Base-by-base conservation (phyloP, 2,329 filamentous ascomycete species). In the Epicoccum sorghinum region DNA sequence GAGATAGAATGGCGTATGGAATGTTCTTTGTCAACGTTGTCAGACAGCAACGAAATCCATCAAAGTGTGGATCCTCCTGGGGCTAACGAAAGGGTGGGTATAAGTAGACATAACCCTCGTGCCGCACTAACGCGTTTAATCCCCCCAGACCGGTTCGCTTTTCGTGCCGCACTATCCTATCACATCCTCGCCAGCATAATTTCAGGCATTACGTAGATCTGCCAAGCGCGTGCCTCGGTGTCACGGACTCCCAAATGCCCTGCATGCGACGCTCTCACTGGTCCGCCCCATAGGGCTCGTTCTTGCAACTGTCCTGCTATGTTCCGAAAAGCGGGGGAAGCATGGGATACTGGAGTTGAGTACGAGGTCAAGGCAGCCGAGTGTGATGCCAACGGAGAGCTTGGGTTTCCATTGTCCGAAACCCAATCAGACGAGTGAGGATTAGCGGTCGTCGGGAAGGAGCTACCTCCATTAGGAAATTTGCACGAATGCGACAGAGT, bases 261-360 rank as follows among this genome's bases (percentile, higher is more conserved):
- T 35, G 22, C 4, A 35, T 30, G 4, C 24, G 47, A 47, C 32
- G 22, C 33, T 29, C 8, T 24, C 36, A 39, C 22, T 33, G 38
- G 18, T 9, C 24, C 24, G 6, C 25, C 33, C 18, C 32, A 13
- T 7, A 37, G 24, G 30, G 42, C 36, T 36, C 22, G 49, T 43
- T 41, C 36, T 42, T 46, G 41, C 33, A 35, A 24, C 13, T 14
- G 35, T 30, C 49, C 38, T 53, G 33, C 13, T 39, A 8, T 7
- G 45, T 45, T n/a, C 43, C 24, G 14, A 54, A 54, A 45, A 54
- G 51, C 45, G 51, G 51, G 51, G 51, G 41, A 48, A 24, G 2
- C 7, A 22, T 39, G 25, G 33, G 37, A 14, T 36, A 40, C 40
- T 46, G 12, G 39, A 29, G 27, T 45, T 36, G 41, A 37, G 40